These are phyloP conservation scores for Clitocybe nebularis DNA, from an alignment of 1,284 basidiomycete genomes.

Conservation along the genomic window DNA sequence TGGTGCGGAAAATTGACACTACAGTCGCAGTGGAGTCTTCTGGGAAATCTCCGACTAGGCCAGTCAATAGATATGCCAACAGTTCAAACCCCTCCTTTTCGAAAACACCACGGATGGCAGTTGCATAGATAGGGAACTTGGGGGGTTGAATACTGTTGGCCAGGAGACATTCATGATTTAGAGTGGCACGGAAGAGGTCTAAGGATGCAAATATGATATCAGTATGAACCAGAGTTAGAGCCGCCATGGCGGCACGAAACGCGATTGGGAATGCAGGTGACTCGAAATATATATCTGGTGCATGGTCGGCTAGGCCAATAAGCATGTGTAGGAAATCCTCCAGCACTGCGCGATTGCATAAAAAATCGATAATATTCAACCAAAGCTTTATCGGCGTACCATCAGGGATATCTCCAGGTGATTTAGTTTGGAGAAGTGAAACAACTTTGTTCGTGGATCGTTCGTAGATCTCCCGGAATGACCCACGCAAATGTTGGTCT, in stretches of 20 bases:
- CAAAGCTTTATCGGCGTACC: constrained; percentile 44
- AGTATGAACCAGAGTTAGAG: constrained; percentile 75
- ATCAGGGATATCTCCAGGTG: constrained; percentile 76
- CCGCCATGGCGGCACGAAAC: constrained; percentile 72
- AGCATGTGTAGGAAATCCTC: constrained; percentile 93
- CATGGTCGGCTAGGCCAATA: constrained; percentile 61
- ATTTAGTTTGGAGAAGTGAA: constrained; percentile 62
- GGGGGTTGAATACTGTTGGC: constrained; percentile 42
- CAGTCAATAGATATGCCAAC: constrained; percentile 68
- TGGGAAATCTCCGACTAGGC: constrained; percentile 84
- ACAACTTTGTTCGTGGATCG: constrained; percentile 68
- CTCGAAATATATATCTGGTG: constrained; percentile 76
- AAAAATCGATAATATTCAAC: neutral
- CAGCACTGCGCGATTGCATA: constrained; percentile 57
- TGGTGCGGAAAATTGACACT: constrained; percentile 72
- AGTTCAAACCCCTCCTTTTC: constrained; percentile 75
- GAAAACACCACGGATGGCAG: constrained; percentile 65
- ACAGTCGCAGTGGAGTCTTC: constrained; percentile 79
- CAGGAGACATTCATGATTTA: constrained; percentile 68
- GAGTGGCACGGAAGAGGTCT: constrained; percentile 73
- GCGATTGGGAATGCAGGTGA: constrained; percentile 73
- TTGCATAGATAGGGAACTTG: constrained; percentile 62
- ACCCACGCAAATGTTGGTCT: constrained; percentile 44
- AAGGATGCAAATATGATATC: constrained; percentile 81
- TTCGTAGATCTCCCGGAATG: constrained; percentile 71